These are phyloP conservation scores for Pseudozyma sp. DNA, from an alignment of 1,284 basidiomycete species.

Conservation along the genomic window DNA sequence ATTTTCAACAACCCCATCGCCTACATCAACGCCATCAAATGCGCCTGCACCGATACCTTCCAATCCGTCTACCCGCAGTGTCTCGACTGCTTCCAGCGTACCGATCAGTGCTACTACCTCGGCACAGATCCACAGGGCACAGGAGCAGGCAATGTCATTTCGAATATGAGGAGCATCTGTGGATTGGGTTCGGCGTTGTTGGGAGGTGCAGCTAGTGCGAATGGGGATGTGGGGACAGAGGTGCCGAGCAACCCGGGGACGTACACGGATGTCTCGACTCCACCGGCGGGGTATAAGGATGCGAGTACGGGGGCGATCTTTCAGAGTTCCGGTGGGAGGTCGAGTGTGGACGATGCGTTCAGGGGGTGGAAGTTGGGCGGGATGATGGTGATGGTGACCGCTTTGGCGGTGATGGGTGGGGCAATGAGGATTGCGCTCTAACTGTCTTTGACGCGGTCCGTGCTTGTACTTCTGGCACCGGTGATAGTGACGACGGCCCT, in stretches of 20 bases:
- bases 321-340: slow-evolving; percentile 17
- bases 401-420: slow-evolving; percentile 20
- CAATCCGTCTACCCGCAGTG: slow-evolving; percentile 77
- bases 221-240: slow-evolving; percentile 28
- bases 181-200: slow-evolving; percentile 50
- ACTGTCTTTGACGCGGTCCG: no score
- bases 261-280: slow-evolving; percentile 50
- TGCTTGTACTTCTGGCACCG: no score
- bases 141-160: slow-evolving; percentile 44
- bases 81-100: slow-evolving; percentile 73
- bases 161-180: slow-evolving; percentile 58
- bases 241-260: slow-evolving; percentile 18
- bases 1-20: slow-evolving; percentile 58
- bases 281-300: slow-evolving; percentile 45
- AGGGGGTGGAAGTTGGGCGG: slow-evolving; percentile 13
- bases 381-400: slow-evolving; percentile 8
- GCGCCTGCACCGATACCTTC: slow-evolving; percentile 78
- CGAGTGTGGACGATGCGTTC: slow-evolving; percentile 17
- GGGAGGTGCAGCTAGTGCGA: slow-evolving; percentile 50
- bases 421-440: slow-evolving; percentile 15
- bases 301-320: slow-evolving; percentile 49
- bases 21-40: slow-evolving; percentile 73
- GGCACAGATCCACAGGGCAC: slow-evolving; percentile 61
- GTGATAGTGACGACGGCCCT: not conserved
- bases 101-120: slow-evolving; percentile 54